These are phyloP conservation scores for Oryza officinalis DNA, from an alignment of 176 grass and related monocot genomes.

Conservation along the genomic window DNA sequence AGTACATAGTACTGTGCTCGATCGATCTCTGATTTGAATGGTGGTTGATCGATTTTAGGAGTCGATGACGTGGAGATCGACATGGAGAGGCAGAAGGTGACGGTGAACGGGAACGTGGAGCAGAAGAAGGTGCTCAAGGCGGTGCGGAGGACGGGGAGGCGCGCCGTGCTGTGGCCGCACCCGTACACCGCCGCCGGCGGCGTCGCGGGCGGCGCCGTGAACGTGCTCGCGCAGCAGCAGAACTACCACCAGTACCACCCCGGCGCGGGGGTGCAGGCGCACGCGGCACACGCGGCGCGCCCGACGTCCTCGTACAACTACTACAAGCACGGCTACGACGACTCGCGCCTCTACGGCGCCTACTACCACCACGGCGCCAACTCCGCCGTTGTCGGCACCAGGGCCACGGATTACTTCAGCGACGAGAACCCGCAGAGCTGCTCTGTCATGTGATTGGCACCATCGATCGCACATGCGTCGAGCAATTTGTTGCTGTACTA, in stretches of 20 bases:
- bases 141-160: constrained; percentile 67
- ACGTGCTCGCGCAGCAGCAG: constrained; percentile 41
- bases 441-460: constrained; percentile 61
- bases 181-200: constrained; percentile 35
- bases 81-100: constrained; percentile 88
- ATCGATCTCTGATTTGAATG: not conserved
- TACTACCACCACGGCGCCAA: constrained; percentile 34
- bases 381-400: constrained; percentile 49
- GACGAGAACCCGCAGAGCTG: constrained; percentile 85
- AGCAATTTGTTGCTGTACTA: too few relatives aligned
- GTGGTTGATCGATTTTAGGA: constrained; percentile 18
- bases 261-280: constrained; percentile 29
- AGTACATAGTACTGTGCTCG: not conserved
- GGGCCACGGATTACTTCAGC: constrained; percentile 68
- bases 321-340: constrained; percentile 86
- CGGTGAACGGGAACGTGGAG: constrained; percentile 74
- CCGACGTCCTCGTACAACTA: constrained; percentile 82
- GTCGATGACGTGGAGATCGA: constrained; percentile 80
- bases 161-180: constrained; percentile 85
- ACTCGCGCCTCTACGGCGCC: constrained; percentile 61
- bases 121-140: constrained; percentile 93
- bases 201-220: constrained; percentile 7
- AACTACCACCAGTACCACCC: constrained; percentile 50
- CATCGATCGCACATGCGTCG: not conserved
- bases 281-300: constrained; percentile 8